Conservation (phyloP, 345 rosid genomes). For the Pseudoturritis turrita region DNA sequence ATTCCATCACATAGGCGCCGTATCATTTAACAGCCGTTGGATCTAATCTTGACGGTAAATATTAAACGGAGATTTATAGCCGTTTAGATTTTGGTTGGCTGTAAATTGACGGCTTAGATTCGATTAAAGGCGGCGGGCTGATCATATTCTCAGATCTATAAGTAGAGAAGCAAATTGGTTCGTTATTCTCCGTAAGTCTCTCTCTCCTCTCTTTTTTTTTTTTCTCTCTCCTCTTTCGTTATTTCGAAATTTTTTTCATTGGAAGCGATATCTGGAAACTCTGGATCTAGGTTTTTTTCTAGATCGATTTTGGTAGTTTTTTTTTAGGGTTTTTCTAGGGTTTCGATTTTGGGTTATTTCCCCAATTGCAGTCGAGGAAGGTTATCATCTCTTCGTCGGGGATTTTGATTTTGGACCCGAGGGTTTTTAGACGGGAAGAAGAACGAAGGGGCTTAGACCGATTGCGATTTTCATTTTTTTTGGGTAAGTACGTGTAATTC, state of each 20-base stretch:
- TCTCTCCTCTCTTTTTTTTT: neutral
- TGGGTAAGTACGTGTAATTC: conserved; percentile 13
- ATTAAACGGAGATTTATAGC: neutral
- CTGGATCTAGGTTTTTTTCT: conserved; percentile 37
- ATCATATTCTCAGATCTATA: conserved; percentile 36
- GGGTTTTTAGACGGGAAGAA: neutral
- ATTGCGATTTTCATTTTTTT: neutral
- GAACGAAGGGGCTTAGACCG: neutral
- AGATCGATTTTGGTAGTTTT: conserved; percentile 23
- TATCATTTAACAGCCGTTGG: conserved; percentile 22
- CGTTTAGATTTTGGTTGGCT: conserved; percentile 18
- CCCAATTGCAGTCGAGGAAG: neutral
- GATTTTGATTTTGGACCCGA: neutral
- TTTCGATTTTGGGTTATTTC: conserved; percentile 8
- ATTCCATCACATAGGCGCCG: neutral
- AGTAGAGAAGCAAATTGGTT: conserved; percentile 27
- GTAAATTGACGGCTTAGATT: conserved; percentile 40
- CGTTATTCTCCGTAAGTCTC: neutral
- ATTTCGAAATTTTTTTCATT: neutral
- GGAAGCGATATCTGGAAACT: conserved; percentile 17
- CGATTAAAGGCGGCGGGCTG: conserved; percentile 24
- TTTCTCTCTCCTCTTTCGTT: neutral
- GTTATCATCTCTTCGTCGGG: neutral
- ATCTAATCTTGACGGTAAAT: conserved; percentile 30
- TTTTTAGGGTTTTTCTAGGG: conserved; percentile 34